Base-by-base conservation (phyloP, 2,329 filamentous ascomycete species). In the Penicillium sp. region DNA sequence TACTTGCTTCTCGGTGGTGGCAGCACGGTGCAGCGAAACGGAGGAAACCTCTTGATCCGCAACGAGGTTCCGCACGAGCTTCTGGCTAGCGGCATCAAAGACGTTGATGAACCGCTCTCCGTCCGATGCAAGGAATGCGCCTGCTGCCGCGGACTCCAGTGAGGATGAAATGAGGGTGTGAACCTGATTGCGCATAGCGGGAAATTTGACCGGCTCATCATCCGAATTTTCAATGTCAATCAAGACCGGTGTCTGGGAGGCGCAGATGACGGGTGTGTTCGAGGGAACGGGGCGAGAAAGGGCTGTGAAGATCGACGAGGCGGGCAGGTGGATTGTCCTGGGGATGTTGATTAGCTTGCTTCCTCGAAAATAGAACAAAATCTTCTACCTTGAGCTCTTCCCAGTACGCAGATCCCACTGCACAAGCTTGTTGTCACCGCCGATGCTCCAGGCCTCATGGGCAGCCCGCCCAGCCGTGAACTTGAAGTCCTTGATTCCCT, bases 371-470 rank as follows among this genome's bases (percentile, higher is more conserved):
- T 9, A n/a, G n/a, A 22, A 22, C 18, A 22, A 34, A 2, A 16
- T 10, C 12, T 20, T 52, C 44, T 61, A 74, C 72, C 66, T 65
- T 39, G 65, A 58, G 33, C 57, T 62, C 45, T 64, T 57, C 38
- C 65, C 63, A 14, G 61, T 68, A 46, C 53, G 59, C 38, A 74
- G 51, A 57, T 74, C 68, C 72, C 72, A 75, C 47, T 74, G 70
- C 14, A 74, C 64, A 32, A 74, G 61, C 49, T 69, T 73, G 42
- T 68, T 69, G 55, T 75, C 72, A 33, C 67, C 68, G 32, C 72
- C 72, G 41, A 73, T 67, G 62, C 72, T 74, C 72, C 72, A 75
- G n/a, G 63, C 71, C 46, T 70, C 67, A 14, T 60, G 52, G 36
- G 50, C 55, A 14, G 63, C 56, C 6, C 55, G 55, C 20, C 61